Evolutionary conservation across 352 stramenopile genomes (phyloP), one percentile per base, ranked within the genome.

Genomic region (Pythium brachiatum): DNA sequence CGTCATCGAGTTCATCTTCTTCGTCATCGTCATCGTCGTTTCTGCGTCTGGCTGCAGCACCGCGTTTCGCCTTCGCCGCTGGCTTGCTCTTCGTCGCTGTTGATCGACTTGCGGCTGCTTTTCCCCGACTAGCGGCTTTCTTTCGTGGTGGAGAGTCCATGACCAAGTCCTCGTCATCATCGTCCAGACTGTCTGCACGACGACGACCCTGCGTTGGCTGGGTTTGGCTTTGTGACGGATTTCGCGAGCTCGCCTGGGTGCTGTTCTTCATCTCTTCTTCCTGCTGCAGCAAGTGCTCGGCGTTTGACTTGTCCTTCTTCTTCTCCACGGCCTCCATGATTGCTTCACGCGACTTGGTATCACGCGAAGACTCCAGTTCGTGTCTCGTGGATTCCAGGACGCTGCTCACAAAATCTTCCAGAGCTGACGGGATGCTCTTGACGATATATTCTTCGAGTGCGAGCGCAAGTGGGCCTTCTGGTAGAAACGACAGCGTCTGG

Each of bases 361-460:
- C 70, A 26, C 60, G 70, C 38, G 81, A 83, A 7, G 65, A 63
- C 9, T 46, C 70, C 2, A 96, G 59, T 53, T 91, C 82, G 51
- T 69, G 71, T 66, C 94, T 86, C 15, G 86, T 92, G 20, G 89
- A 72, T 44, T 92, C 74, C 0, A 96, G 60, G 9, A 90, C 68
- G 9, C 59, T 67, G 39, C 86, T 74, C 16, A 92, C 83, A 66
- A 90, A 91, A 21, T 94, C 82, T 46, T 91, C 79, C 47, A 96
- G 75, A 21, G 87, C 87, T 2, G 79, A 83, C 25, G 83, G 59
- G 13, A 91, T 86, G 60, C 91, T 94, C 68, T 92, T 96, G 20
- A 88, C 52, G 1, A 91, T 83, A 57, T 93, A 96, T 2, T 90
- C 78, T 51, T 94, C 86, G 3, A 96, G 57, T 9, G 87, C 87